Evolutionary conservation across 108 stramenopile genomes (phyloP).

Genomic region (Nitzschia sp.): DNA sequence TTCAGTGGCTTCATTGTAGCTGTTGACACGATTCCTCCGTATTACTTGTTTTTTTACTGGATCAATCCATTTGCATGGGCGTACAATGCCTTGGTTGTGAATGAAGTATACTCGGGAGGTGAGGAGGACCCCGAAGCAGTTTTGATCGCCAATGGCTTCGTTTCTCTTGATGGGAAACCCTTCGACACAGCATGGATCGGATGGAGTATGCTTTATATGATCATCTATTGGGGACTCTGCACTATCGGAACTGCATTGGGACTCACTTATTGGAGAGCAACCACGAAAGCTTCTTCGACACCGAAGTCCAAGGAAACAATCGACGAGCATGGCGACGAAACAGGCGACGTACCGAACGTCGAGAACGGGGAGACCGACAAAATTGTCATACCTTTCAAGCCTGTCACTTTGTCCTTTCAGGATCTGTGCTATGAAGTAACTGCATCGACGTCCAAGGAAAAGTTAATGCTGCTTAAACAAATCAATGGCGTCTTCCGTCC

Average conservation of each 20-base stretch:
- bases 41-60: constrained; percentile 52
- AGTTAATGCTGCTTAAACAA: constrained; percentile 47
- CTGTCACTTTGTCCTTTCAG: constrained; percentile 61
- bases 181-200: constrained; percentile 54
- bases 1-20: constrained; percentile 63
- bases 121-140: constrained; percentile 38
- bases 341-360: no score
- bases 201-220: constrained; percentile 51
- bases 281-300: neutral
- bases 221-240: constrained; percentile 34
- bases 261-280: constrained; percentile 21
- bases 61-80: constrained; percentile 65
- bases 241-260: constrained; percentile 37
- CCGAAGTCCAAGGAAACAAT: neutral
- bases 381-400: constrained; percentile 53
- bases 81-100: constrained; percentile 49
- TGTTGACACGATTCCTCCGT: constrained; percentile 45
- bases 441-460: constrained; percentile 53
- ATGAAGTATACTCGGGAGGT: constrained; percentile 41
- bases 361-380: constrained; percentile 11
- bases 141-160: constrained; percentile 49
- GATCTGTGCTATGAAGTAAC: constrained; percentile 56
- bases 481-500: constrained; percentile 56
- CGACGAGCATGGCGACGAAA: neutral
- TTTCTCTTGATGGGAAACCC: constrained; percentile 20